Evolutionary conservation across 176 grass and related monocot genomes (phyloP), one percentile per base, ranked within the genome.

Genomic region (Carex kokanica): DNA sequence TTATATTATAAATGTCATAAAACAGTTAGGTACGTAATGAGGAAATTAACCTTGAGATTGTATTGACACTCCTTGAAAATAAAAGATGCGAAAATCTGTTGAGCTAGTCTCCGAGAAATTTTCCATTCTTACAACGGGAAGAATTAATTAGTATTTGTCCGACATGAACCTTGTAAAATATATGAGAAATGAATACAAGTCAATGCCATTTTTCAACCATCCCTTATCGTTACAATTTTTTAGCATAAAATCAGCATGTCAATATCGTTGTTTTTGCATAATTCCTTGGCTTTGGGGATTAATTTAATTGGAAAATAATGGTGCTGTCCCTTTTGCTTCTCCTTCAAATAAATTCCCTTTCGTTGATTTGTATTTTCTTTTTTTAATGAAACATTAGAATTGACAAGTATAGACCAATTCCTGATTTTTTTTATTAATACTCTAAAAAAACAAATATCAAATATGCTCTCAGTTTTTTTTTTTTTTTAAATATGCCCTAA

Each of bases 221-320:
- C 41, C 38, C 69, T 51, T 74, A 25, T 74, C 68, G 11, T 16
- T 21, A 47, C 2, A 0, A 49, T 72, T 45, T 72, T 74, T 74
- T 51, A 49, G 40, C n/a, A 47, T 74, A 51, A 72, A 72, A 74
- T 47, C 41, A 74, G 20, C 12, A 4, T 74, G 20, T 74, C 41
- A 74, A 74, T 74, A 51, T 73, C 40, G 41, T 20, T 49, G 69
- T 74, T 51, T 67, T 74, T 74, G 69, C 41, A 74, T 74, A 38
- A 18, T 68, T 68, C 32, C 2, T 68, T 40, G 64, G 15, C 31
- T 40, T 68, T 18, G 18, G 15, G 32, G 6, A 18, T 68, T 40
- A n/a, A 73, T 74, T 51, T 47, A 25, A 6, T 47, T 51, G 40
- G 47, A 47, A 73, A 73, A 73, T 47, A 73, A 47, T 73, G 69